These are phyloP conservation scores for Mrakia blollopis DNA, from an alignment of 768 basidiomycete species.

Conservation along the genomic window DNA sequence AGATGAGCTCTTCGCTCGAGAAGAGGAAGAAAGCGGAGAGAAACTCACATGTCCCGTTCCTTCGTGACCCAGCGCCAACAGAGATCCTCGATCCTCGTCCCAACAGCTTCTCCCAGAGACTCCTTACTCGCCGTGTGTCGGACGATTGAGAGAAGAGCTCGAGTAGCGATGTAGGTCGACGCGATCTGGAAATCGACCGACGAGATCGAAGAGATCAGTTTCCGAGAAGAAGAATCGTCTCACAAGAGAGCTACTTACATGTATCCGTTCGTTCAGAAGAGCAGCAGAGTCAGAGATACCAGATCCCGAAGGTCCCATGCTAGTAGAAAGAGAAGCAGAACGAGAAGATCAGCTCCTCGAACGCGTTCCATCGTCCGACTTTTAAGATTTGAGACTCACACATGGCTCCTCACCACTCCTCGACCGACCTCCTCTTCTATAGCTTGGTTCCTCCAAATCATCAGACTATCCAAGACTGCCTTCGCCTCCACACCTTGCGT, in stretches of 20 bases:
- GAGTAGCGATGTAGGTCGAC: conserved; percentile 83
- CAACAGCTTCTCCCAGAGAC: conserved; percentile 68
- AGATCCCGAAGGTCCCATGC: not conserved
- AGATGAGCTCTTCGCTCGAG: not conserved
- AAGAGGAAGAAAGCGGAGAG: conserved; percentile 45
- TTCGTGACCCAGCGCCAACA: conserved; percentile 49
- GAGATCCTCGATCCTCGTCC: conserved; percentile 75
- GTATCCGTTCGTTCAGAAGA: conserved; percentile 40
- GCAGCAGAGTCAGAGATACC: conserved; percentile 38
- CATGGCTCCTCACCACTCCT: conserved; percentile 40
- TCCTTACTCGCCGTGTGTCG: conserved; percentile 63
- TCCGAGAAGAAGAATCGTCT: conserved; percentile 46
- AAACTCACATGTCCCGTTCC: conserved; percentile 54
- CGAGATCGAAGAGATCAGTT: not conserved
- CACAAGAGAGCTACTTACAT: conserved; percentile 25
- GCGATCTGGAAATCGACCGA: conserved; percentile 50
- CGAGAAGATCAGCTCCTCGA: not conserved
- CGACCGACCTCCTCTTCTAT: conserved; percentile 61
- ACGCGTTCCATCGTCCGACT: not conserved
- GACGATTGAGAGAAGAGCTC: conserved; percentile 72
- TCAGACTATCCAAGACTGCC: conserved; percentile 18
- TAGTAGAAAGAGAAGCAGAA: not conserved
- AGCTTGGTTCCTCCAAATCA: conserved; percentile 50
- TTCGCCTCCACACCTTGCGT: conserved; percentile 19
- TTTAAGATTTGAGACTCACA: conserved; percentile 32